Evolutionary conservation across 2,329 filamentous ascomycete genomes (phyloP).

Genomic region (Aspergillus sp.): DNA sequence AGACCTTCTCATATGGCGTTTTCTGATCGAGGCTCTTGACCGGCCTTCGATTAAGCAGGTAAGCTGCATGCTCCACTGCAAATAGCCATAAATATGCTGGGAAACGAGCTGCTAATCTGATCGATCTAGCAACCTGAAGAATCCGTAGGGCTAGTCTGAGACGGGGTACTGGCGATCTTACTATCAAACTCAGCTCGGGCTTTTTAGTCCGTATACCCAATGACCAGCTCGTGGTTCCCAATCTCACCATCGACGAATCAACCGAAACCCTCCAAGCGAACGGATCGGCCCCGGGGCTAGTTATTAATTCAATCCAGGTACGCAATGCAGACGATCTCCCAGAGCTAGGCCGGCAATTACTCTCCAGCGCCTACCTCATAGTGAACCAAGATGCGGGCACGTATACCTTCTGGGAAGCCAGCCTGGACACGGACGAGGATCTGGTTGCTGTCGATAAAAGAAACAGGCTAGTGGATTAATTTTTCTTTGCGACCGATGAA

Average conservation of each 20-base stretch:
- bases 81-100: too few species aligned
- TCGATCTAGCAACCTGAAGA: too few species aligned
- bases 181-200: slow-evolving; percentile 8
- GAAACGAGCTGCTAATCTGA: too few species aligned
- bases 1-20: too few species aligned
- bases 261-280: slow-evolving; percentile 5
- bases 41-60: too few species aligned
- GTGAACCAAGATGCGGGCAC: slow-evolving; percentile 17
- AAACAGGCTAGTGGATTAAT: not conserved
- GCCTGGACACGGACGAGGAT: slow-evolving; percentile 7
- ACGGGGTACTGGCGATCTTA: slow-evolving; percentile 9
- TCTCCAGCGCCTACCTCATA: slow-evolving; percentile 21
- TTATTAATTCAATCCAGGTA: not conserved
- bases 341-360: slow-evolving; percentile 19
- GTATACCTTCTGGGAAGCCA: slow-evolving; percentile 14
- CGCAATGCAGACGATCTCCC: slow-evolving; percentile 12
- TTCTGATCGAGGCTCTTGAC: too few species aligned
- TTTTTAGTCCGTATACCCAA: slow-evolving; percentile 19
- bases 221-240: slow-evolving; percentile 21
- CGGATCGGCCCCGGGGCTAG: not conserved
- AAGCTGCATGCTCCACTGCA: too few species aligned
- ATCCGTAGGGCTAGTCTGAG: not conserved
- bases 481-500: not conserved
- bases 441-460: slow-evolving; percentile 6
- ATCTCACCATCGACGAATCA: slow-evolving; percentile 12